phyloP scores from a whole-genome alignment of 2,329 filamentous ascomycete species.

The Xylariaceae sp. region DNA sequence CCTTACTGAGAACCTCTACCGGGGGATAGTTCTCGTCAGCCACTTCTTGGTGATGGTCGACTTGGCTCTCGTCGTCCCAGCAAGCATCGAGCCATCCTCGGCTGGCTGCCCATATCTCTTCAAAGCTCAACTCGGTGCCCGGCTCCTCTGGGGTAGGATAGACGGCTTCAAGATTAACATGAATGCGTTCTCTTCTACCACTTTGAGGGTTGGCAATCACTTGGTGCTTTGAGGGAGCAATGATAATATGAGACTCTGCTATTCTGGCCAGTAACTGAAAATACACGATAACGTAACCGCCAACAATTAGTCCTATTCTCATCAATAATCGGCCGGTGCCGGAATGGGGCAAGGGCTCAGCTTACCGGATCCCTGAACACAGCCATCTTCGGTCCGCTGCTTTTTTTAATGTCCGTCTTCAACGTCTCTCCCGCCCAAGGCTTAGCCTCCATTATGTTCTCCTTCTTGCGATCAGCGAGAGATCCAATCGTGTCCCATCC shows the following conservation, averaged over 20 bases:
- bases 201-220: constrained; percentile 77
- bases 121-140: constrained; percentile 78
- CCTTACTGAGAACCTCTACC: constrained; percentile 29
- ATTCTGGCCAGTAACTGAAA: constrained; percentile 59
- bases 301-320: constrained; percentile 89
- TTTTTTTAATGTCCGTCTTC: constrained; percentile 79
- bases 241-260: constrained; percentile 59
- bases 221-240: constrained; percentile 69
- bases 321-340: constrained; percentile 69
- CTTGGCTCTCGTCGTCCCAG: constrained; percentile 47
- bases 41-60: constrained; percentile 21
- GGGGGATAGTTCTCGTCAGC: constrained; percentile 23
- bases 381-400: constrained; percentile 72
- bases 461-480: constrained; percentile 84
- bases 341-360: constrained; percentile 35
- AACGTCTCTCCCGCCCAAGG: constrained; percentile 92
- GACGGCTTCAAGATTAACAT: constrained; percentile 78
- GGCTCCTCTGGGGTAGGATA: constrained; percentile 73
- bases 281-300: constrained; percentile 39
- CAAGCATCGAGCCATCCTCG: constrained; percentile 63
- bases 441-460: constrained; percentile 80
- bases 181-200: constrained; percentile 80
- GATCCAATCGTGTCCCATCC: constrained; percentile 94
- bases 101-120: constrained; percentile 78
- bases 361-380: constrained; percentile 97